A percentile compares a stretch with the other conserved stretches of the same genome.
These are phyloP conservation scores for Tilletia caries DNA, from an alignment of 1,284 basidiomycete genomes.

Conservation along the genomic window DNA sequence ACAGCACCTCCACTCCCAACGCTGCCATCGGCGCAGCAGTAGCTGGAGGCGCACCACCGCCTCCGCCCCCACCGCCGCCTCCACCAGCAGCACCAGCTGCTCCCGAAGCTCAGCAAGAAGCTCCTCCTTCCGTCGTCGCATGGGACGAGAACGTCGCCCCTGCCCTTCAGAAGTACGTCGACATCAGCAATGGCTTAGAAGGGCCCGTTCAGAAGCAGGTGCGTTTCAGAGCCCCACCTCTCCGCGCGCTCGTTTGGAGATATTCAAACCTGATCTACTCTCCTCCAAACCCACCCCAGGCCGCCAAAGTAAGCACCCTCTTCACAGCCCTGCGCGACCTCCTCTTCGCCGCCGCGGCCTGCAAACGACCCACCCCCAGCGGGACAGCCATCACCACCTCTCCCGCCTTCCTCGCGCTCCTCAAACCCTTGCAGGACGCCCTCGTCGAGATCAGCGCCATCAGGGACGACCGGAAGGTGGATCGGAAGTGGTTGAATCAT, in stretches of 20 bases:
- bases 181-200: slow-evolving; percentile 72
- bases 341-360: slow-evolving; percentile 67
- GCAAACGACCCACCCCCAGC: slow-evolving; percentile 67
- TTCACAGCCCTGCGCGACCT: slow-evolving; percentile 69
- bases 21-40: slow-evolving; percentile 1
- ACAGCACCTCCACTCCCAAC: neutral
- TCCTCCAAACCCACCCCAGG: slow-evolving; percentile 55
- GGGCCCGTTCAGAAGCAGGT: slow-evolving; percentile 62
- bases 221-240: neutral
- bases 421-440: slow-evolving; percentile 70
- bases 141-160: slow-evolving; percentile 73
- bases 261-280: too few species aligned
- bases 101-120: slow-evolving; percentile 41
- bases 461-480: slow-evolving; percentile 77
- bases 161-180: slow-evolving; percentile 70
- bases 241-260: neutral
- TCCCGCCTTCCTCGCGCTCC: slow-evolving; percentile 63
- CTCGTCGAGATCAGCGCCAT: slow-evolving; percentile 73
- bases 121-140: slow-evolving; percentile 66
- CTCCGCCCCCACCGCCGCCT: slow-evolving; percentile 13
- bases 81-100: neutral
- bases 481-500: slow-evolving; percentile 78
- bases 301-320: slow-evolving; percentile 66
- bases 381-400: slow-evolving; percentile 55
- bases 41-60: slow-evolving; percentile 7